phyloP scores from a whole-genome alignment of 73 alveolate species.

The Breviolum minutum region DNA sequence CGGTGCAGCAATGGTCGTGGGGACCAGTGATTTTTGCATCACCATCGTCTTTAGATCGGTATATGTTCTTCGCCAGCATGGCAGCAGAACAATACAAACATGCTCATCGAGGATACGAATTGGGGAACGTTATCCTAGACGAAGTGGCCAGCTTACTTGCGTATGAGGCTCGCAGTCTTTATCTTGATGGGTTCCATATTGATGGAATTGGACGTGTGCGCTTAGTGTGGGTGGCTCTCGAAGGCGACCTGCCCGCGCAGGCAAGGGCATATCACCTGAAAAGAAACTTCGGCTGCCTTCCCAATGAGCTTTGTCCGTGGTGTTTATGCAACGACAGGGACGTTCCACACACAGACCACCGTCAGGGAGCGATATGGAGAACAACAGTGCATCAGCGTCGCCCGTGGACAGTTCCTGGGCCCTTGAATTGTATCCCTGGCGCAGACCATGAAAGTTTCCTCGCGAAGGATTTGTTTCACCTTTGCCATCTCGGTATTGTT shows the following conservation, averaged over 20 bases:
- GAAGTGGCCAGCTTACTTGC: not conserved
- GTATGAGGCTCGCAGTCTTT: not conserved
- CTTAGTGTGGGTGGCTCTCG: not conserved
- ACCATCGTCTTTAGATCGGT: not conserved
- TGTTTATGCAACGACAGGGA: not conserved
- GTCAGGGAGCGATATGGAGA: not conserved
- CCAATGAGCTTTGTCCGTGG: not conserved
- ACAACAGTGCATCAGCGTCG: not conserved
- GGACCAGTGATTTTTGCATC: not conserved
- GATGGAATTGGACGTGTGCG: not conserved
- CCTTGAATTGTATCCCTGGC: not conserved
- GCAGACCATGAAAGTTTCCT: not conserved
- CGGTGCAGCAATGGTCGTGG: constrained; percentile 10
- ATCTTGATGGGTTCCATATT: not conserved
- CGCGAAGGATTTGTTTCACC: not conserved
- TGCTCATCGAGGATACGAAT: not conserved
- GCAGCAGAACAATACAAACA: not conserved
- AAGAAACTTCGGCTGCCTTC: constrained; percentile 9
- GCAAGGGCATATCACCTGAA: not conserved
- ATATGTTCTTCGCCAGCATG: not conserved
- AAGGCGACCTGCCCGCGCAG: constrained; percentile 69
- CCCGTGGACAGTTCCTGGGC: not conserved
- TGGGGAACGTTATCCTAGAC: not conserved
- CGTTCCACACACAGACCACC: not conserved
- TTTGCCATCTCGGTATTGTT: not conserved